Evolutionary conservation across 1,139 yeast genomes (phyloP).

Genomic region (Ashbya aceris): DNA sequence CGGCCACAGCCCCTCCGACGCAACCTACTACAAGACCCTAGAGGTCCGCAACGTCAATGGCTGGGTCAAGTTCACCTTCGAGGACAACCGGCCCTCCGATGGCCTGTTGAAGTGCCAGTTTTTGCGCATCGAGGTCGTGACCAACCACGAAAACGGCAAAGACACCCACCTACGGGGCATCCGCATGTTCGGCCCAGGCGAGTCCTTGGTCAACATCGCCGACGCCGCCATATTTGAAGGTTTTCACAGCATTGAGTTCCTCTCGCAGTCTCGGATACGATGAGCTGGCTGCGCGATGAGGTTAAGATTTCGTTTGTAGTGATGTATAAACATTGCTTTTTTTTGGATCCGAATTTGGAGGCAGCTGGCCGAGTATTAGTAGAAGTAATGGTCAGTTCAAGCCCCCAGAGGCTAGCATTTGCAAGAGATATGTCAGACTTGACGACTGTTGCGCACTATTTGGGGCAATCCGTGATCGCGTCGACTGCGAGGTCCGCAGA

Average conservation of each 20-base stretch:
- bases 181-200: conserved; percentile 40
- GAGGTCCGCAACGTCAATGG: conserved; percentile 70
- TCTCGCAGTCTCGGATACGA: conserved; percentile 4
- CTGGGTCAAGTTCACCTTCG: conserved; percentile 72
- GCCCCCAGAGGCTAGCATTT: too few relatives aligned
- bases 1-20: conserved; percentile 81
- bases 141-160: conserved; percentile 93
- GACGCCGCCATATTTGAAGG: conserved; percentile 4
- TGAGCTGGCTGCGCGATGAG: background rate
- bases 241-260: conserved; percentile 4
- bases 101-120: conserved; percentile 62
- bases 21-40: conserved; percentile 61
- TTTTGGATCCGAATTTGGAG: too few relatives aligned
- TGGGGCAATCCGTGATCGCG: conserved; percentile 35
- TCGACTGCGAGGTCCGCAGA: conserved; percentile 54
- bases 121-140: conserved; percentile 56
- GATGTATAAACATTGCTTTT: background rate
- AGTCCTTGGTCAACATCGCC: conserved; percentile 3
- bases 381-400: too few relatives aligned
- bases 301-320: background rate
- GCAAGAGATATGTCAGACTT: conserved; percentile 29
- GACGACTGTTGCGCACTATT: conserved; percentile 28
- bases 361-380: too few relatives aligned
- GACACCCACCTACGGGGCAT: conserved; percentile 85
- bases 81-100: conserved; percentile 46